phyloP scores from a whole-genome alignment of 1,284 basidiomycete genomes.

The Apiotrichum siamense region DNA sequence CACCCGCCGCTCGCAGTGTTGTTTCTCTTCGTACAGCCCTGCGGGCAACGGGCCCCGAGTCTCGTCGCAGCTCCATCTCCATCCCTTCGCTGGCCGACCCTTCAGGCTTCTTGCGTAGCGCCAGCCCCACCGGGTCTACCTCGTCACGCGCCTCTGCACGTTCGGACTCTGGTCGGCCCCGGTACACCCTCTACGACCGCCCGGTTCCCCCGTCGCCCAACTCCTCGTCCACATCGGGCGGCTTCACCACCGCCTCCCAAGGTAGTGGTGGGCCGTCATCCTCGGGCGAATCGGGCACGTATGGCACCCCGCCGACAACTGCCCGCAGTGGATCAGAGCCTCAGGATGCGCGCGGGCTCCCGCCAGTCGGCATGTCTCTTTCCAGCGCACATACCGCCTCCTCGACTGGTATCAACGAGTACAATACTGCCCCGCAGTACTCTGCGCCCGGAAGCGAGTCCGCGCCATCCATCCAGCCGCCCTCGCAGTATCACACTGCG shows the following conservation, averaged over 20 bases:
- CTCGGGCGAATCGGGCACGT: neutral
- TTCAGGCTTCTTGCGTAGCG: neutral
- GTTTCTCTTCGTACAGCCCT: neutral
- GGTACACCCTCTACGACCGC: constrained; percentile 11
- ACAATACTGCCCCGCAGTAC: too few relatives aligned
- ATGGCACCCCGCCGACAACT: neutral
- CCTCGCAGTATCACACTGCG: too few relatives aligned
- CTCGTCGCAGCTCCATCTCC: neutral
- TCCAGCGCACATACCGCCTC: neutral
- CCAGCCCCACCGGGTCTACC: neutral
- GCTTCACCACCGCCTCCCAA: neutral
- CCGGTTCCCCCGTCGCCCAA: neutral
- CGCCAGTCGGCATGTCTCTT: neutral
- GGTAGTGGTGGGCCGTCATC: neutral
- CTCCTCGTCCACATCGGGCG: neutral
- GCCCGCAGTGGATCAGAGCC: neutral
- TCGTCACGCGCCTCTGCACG: neutral
- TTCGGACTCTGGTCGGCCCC: neutral
- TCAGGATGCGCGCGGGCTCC: neutral
- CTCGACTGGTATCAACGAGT: too few relatives aligned
- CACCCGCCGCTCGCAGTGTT: neutral
- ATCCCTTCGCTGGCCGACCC: constrained; percentile 1
- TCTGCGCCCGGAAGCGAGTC: too few relatives aligned
- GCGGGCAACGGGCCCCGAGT: neutral
- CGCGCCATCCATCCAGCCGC: too few relatives aligned